Evolutionary conservation across 2,329 filamentous ascomycete genomes (phyloP).

Genomic region (Pseudogymnoascus sp.): DNA sequence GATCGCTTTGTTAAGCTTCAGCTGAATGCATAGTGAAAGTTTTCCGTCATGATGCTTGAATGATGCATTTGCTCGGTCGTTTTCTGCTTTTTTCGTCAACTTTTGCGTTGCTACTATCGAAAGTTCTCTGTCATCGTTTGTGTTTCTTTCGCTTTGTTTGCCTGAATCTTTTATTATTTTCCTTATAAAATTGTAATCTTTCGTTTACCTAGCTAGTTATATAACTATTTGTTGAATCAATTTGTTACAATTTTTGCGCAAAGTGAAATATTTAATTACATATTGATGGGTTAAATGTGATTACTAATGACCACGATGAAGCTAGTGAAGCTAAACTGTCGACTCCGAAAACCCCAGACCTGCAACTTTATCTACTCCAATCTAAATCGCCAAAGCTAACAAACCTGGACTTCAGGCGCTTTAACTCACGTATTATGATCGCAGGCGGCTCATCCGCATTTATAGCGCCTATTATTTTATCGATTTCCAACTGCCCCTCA

Average conservation of each 20-base stretch:
- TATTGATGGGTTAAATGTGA: neutral
- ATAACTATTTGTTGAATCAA: neutral
- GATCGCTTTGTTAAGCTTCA: neutral
- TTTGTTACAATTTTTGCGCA: neutral
- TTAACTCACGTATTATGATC: neutral
- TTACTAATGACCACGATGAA: neutral
- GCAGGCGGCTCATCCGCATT: neutral
- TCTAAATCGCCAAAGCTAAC: neutral
- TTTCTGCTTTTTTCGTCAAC: neutral
- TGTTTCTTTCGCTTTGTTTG: neutral
- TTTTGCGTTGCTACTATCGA: neutral
- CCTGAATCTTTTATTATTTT: neutral
- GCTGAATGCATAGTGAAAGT: neutral
- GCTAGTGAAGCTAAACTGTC: neutral
- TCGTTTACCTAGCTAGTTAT: neutral
- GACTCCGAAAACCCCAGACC: no score
- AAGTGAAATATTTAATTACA: neutral
- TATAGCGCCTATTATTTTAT: neutral
- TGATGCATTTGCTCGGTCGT: neutral
- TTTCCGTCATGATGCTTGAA: neutral
- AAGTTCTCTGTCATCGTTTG: neutral
- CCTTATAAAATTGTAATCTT: neutral
- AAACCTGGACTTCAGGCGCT: neutral
- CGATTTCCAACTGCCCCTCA: neutral
- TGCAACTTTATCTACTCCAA: neutral